A percentile compares a stretch with the other conserved stretches of the same genome.
Evolutionary conservation across 805 yeast genomes (phyloP).

Genomic region (Myxozyma neotropica): DNA sequence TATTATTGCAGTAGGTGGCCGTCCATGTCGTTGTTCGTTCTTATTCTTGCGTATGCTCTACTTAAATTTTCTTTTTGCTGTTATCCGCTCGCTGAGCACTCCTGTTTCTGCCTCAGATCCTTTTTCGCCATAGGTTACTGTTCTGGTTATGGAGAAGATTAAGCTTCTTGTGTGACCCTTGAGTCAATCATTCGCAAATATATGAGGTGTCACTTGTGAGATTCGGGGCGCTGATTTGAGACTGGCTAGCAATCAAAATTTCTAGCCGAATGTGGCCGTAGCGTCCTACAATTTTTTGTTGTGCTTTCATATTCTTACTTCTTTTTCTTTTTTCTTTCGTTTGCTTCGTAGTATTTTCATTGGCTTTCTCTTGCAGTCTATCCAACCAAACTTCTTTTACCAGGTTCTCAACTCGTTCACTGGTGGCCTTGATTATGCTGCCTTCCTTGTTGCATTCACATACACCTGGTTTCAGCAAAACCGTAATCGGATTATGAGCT

Average conservation of each 20-base stretch:
- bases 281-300: constrained; percentile 33
- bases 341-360: not conserved
- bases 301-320: too few relatives aligned
- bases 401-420: constrained; percentile 25
- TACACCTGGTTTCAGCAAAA: constrained; percentile 47
- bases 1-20: constrained; percentile 29
- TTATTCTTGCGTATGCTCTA: not conserved
- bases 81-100: constrained; percentile 26
- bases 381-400: not conserved
- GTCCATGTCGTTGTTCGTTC: not conserved
- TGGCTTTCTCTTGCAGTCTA: not conserved
- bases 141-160: constrained; percentile 43
- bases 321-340: constrained; percentile 2
- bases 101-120: constrained; percentile 44
- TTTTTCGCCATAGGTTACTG: constrained; percentile 36
- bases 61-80: not conserved
- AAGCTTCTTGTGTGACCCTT: constrained; percentile 32
- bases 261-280: constrained; percentile 34
- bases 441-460: constrained; percentile 42
- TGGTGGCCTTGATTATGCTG: constrained; percentile 37
- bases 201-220: constrained; percentile 15
- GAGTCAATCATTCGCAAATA: constrained; percentile 33
- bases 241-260: constrained; percentile 22
- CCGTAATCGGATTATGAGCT: constrained; percentile 38
- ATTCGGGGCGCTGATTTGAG: constrained; percentile 34